Conservation (phyloP, 1,284 basidiomycete species). For the Earliella scabrosa region DNA sequence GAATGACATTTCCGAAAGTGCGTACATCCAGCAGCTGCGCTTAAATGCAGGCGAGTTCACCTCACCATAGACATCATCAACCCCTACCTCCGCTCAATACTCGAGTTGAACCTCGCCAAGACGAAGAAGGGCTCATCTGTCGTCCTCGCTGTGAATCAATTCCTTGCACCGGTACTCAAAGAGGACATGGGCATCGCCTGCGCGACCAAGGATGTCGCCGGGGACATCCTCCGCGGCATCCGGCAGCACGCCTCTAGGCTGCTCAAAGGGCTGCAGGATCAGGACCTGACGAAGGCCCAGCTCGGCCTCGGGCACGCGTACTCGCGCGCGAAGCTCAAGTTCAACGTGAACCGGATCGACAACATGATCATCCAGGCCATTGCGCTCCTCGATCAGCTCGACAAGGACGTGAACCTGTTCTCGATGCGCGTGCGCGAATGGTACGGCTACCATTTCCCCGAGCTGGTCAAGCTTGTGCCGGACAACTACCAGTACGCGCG, state of each 20-base stretch:
- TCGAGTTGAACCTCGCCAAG: slow-evolving; percentile 89
- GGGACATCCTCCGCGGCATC: slow-evolving; percentile 93
- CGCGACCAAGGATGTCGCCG: slow-evolving; percentile 85
- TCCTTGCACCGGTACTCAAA: slow-evolving; percentile 84
- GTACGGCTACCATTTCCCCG: slow-evolving; percentile 99
- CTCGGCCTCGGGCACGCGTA: slow-evolving; percentile 98
- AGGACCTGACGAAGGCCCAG: slow-evolving; percentile 92
- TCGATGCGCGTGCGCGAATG: slow-evolving; percentile 98
- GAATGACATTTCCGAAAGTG: slow-evolving; percentile 97
- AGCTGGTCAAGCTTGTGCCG: slow-evolving; percentile 92
- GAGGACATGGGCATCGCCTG: slow-evolving; percentile 80
- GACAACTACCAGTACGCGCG: slow-evolving; percentile 97
- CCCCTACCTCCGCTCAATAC: slow-evolving; percentile 84
- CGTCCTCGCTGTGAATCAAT: slow-evolving; percentile 84
- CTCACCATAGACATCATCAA: slow-evolving; percentile 74
- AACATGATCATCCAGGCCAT: slow-evolving; percentile 99
- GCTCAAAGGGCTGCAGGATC: slow-evolving; percentile 86
- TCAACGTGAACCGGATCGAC: slow-evolving; percentile 99
- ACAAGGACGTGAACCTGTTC: slow-evolving; percentile 99
- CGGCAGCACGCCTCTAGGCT: slow-evolving; percentile 93
- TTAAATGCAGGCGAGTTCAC: neutral
- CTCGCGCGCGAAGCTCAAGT: slow-evolving; percentile 98
- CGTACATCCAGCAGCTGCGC: neutral
- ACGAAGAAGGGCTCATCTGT: slow-evolving; percentile 79
- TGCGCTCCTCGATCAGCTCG: slow-evolving; percentile 96